These are phyloP conservation scores for Monotropa hypopitys DNA, from an alignment of 179 eudicot genomes.

Conservation along the genomic window DNA sequence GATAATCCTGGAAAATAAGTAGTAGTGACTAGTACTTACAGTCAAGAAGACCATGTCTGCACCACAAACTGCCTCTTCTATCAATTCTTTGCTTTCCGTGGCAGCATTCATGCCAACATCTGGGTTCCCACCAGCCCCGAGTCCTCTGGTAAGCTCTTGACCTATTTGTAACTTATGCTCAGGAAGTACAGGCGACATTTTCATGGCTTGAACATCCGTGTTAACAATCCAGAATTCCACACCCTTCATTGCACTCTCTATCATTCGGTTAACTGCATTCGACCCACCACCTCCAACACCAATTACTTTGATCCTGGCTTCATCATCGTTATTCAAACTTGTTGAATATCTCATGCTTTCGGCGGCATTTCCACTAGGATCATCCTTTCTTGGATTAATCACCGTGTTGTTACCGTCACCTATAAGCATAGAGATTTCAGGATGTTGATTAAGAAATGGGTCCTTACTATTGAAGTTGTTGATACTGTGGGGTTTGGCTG, in stretches of 20 bases:
- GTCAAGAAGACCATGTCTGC: conserved; percentile 96
- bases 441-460: conserved; percentile 64
- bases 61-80: conserved; percentile 76
- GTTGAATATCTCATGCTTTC: conserved; percentile 43
- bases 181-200: conserved; percentile 68
- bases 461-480: conserved; percentile 46
- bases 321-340: conserved; percentile 33
- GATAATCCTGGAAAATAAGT: background rate
- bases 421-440: conserved; percentile 73
- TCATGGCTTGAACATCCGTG: conserved; percentile 89
- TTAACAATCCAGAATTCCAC: conserved; percentile 94
- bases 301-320: conserved; percentile 80
- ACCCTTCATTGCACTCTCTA: conserved; percentile 82
- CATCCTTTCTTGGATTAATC: conserved; percentile 34
- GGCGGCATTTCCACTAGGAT: conserved; percentile 30
- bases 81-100: conserved; percentile 66
- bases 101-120: conserved; percentile 92
- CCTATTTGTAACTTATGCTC: conserved; percentile 80
- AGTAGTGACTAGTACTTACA: conserved; percentile 26
- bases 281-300: conserved; percentile 99
- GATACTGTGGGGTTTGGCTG: conserved; percentile 42
- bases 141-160: conserved; percentile 81
- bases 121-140: conserved; percentile 97
- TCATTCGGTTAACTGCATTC: conserved; percentile 91
- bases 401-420: conserved; percentile 45